These are phyloP conservation scores for Eucalyptus erythrocorys DNA, from an alignment of 345 rosid genomes.

Conservation along the genomic window DNA sequence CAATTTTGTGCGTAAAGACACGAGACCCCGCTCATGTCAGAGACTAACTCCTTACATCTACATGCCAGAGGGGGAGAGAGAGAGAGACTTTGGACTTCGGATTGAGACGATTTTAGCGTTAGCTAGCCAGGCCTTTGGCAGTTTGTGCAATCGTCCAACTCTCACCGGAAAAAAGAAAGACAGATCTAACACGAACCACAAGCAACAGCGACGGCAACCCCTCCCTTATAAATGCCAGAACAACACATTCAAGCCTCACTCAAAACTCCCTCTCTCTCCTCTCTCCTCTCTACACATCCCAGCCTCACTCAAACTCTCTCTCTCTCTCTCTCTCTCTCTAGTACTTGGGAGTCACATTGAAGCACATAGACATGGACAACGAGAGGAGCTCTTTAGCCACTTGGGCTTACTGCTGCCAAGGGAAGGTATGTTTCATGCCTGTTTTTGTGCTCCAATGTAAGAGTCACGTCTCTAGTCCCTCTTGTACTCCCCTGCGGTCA, in stretches of 20 bases:
- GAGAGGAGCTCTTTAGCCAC: conserved; percentile 37
- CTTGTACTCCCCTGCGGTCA: background rate
- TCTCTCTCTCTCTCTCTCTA: background rate
- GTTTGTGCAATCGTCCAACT: conserved; percentile 28
- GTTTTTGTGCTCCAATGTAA: background rate
- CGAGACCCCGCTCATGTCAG: background rate
- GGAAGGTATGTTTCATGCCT: conserved; percentile 23
- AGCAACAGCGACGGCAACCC: background rate
- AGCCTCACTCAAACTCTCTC: background rate
- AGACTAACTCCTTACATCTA: background rate
- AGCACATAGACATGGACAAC: conserved; percentile 38
- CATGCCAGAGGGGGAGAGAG: background rate
- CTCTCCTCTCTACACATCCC: background rate
- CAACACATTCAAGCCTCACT: background rate
- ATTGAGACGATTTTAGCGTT: background rate
- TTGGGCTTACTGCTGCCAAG: conserved; percentile 56
- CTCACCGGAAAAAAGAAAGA: conserved; percentile 13
- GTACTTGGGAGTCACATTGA: background rate
- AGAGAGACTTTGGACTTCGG: background rate
- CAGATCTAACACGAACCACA: background rate
- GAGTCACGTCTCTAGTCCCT: background rate
- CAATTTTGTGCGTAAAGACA: background rate
- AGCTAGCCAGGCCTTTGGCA: conserved; percentile 21
- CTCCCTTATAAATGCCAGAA: background rate
- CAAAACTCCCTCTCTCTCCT: background rate